Conservation (phyloP, 805 yeast species). For the Starmerella apicola region DNA sequence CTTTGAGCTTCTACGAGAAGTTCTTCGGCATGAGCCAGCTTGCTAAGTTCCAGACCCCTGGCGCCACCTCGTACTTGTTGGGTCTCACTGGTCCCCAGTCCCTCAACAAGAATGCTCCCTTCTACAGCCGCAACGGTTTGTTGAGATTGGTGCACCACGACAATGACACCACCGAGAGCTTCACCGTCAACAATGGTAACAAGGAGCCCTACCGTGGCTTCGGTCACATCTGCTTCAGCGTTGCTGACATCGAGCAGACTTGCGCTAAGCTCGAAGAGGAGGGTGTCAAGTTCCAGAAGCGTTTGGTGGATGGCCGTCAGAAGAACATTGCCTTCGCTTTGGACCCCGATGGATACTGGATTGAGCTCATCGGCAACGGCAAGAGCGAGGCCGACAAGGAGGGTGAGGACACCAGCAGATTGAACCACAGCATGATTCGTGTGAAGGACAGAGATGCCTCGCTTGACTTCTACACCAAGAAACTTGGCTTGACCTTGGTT, state of each 20-base stretch:
- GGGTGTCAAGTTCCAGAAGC: slow-evolving; percentile 72
- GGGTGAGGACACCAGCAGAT: slow-evolving; percentile 32
- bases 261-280: slow-evolving; percentile 46
- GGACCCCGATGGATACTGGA: slow-evolving; percentile 97
- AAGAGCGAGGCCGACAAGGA: slow-evolving; percentile 17
- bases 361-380: slow-evolving; percentile 61
- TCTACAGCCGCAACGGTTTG: slow-evolving; percentile 45
- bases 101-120: slow-evolving; percentile 29
- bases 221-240: slow-evolving; percentile 86
- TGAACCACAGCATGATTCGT: slow-evolving; percentile 89
- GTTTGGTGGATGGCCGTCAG: slow-evolving; percentile 79
- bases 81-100: slow-evolving; percentile 40
- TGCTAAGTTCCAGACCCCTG: slow-evolving; percentile 39
- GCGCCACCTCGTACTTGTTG: slow-evolving; percentile 58
- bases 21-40: slow-evolving; percentile 63
- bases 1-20: slow-evolving; percentile 60
- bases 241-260: slow-evolving; percentile 56
- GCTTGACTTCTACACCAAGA: slow-evolving; percentile 63
- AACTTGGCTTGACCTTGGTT: slow-evolving; percentile 68
- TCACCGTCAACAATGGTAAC: slow-evolving; percentile 66
- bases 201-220: slow-evolving; percentile 76
- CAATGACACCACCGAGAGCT: slow-evolving; percentile 46
- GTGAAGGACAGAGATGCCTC: slow-evolving; percentile 73
- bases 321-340: slow-evolving; percentile 85
- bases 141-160: slow-evolving; percentile 74